phyloP scores from a whole-genome alignment of 2,329 filamentous ascomycete species.

The Alternaria novae-zelandiae region DNA sequence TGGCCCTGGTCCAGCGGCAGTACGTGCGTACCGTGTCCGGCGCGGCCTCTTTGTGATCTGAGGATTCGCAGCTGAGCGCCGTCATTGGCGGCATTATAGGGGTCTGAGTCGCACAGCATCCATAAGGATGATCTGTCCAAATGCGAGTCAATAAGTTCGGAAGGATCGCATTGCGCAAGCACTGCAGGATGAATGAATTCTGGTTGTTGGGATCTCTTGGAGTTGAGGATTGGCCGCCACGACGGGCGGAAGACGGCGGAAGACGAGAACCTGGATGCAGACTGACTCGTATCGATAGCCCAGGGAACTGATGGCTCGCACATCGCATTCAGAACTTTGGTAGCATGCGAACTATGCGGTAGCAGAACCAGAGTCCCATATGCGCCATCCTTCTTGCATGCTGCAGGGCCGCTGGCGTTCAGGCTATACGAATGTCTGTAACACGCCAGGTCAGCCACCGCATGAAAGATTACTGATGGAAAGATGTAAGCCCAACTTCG shows the following conservation, averaged over 20 bases:
- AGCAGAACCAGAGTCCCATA: background rate
- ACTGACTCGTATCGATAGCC: background rate
- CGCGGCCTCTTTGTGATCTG: background rate
- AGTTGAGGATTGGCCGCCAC: background rate
- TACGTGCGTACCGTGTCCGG: slow-evolving; percentile 10
- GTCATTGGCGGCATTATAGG: slow-evolving; percentile 1
- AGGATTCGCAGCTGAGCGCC: background rate
- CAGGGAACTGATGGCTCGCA: background rate
- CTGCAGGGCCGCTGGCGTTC: background rate
- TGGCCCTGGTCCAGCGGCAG: slow-evolving; percentile 2
- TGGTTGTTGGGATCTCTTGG: background rate
- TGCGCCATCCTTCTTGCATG: background rate
- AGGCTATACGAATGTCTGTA: background rate
- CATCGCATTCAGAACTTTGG: background rate
- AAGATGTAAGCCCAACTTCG: background rate
- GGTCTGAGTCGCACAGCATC: background rate
- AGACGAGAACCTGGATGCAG: background rate
- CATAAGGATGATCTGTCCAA: background rate
- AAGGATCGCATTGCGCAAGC: background rate
- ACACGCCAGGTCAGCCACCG: background rate
- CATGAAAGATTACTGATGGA: background rate
- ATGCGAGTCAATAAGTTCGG: background rate
- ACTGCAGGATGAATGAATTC: background rate
- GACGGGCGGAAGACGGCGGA: background rate
- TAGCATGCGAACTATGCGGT: background rate